These are phyloP conservation scores for Penstemon newberryi DNA, from an alignment of 257 asterid genomes.

Conservation along the genomic window DNA sequence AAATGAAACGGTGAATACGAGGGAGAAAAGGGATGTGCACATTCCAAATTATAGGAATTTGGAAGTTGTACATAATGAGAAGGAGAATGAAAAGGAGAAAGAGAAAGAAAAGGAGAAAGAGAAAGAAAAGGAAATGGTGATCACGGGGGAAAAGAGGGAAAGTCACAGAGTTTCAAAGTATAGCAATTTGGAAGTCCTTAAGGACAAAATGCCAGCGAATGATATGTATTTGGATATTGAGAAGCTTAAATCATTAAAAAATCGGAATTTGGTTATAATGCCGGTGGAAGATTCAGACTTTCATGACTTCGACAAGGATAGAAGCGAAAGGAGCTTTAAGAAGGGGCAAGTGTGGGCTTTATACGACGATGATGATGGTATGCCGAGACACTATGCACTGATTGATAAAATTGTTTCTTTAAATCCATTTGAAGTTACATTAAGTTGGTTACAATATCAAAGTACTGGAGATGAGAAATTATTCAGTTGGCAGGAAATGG, in stretches of 20 bases:
- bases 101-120: constrained; percentile 29
- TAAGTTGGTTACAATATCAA: constrained; percentile 65
- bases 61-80: constrained; percentile 27
- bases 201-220: constrained; percentile 21
- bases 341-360: constrained; percentile 94
- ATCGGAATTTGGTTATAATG: constrained; percentile 45
- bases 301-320: constrained; percentile 72
- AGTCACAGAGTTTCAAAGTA: constrained; percentile 44
- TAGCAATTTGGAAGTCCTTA: constrained; percentile 24
- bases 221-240: constrained; percentile 29
- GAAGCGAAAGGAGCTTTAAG: constrained; percentile 68
- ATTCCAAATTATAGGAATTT: constrained; percentile 26
- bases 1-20: constrained; percentile 19
- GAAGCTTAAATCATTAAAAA: constrained; percentile 32
- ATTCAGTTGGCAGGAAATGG: constrained; percentile 42
- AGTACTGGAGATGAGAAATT: constrained; percentile 41
- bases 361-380: constrained; percentile 73
- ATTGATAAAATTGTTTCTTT: constrained; percentile 57
- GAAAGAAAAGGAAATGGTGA: constrained; percentile 27
- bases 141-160: constrained; percentile 34
- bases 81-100: constrained; percentile 17
- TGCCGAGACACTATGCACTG: constrained; percentile 84
- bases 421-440: constrained; percentile 66
- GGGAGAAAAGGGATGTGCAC: constrained; percentile 23
- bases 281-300: constrained; percentile 59